These are phyloP conservation scores for Proliferodiscus dingleyae DNA, from an alignment of 2,329 filamentous ascomycete species.

Conservation along the genomic window DNA sequence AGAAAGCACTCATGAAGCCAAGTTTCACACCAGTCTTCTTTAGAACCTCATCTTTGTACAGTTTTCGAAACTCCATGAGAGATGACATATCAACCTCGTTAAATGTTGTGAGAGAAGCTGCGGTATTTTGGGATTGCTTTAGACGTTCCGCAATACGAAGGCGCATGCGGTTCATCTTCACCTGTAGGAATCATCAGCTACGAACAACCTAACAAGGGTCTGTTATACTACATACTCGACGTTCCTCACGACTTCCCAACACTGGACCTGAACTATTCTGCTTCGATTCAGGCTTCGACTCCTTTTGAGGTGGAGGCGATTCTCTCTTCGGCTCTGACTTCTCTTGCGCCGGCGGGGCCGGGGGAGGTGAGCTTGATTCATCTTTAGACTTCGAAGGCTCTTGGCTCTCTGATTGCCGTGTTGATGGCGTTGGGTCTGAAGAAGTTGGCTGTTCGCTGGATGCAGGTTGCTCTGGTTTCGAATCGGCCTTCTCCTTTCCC, in stretches of 20 bases:
- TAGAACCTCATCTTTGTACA: constrained; percentile 93
- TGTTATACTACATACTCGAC: constrained; percentile 57
- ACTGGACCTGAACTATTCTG: constrained; percentile 35
- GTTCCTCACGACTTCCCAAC: constrained; percentile 77
- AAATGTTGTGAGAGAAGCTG: constrained; percentile 94
- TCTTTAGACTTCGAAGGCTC: constrained; percentile 39
- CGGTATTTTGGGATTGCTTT: constrained; percentile 98
- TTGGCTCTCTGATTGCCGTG: too few species aligned
- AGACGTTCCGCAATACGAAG: constrained; percentile 94
- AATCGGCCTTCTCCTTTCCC: constrained; percentile 47
- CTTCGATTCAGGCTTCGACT: constrained; percentile 31
- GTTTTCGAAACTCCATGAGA: constrained; percentile 92
- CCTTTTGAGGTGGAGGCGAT: constrained; percentile 34
- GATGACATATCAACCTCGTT: constrained; percentile 99
- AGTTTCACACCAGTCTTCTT: constrained; percentile 97
- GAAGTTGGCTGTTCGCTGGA: constrained; percentile 52
- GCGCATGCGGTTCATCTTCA: constrained; percentile 99
- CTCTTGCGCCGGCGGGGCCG: constrained; percentile 37
- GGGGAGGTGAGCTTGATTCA: constrained; percentile 36
- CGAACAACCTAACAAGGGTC: background rate
- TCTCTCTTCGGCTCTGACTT: constrained; percentile 37
- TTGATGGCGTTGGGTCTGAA: constrained; percentile 36
- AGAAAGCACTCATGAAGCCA: constrained; percentile 99
- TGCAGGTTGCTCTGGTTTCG: constrained; percentile 55
- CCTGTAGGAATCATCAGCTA: constrained; percentile 44